A percentile compares a stretch with the other conserved stretches of the same genome.
Evolutionary conservation across 306 rosid species (phyloP).

Genomic region (peach (Prunus persica)): Prunus_persica_NCBIv2 NC_034015.1:22190501-22191000

Average conservation of each 20-base stretch:
- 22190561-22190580: slow-evolving; percentile 51
- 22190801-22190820: no score
- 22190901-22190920: no score
- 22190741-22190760: not conserved
- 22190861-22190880: no score
- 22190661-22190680: slow-evolving; percentile 70
- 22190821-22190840: no score
- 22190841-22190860: no score
- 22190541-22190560: slow-evolving; percentile 48
- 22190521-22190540: slow-evolving; percentile 51
- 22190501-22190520: slow-evolving; percentile 52
- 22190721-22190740: no score
- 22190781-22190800: not conserved
- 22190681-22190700: slow-evolving; percentile 39
- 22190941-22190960: no score
- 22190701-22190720: not conserved
- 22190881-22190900: no score
- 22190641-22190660: slow-evolving; percentile 57
- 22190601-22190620: slow-evolving; percentile 79
- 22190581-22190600: slow-evolving; percentile 50
- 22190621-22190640: slow-evolving; percentile 42
- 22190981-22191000: no score
- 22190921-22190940: no score
- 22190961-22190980: no score
- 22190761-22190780: not conserved